Base-by-base conservation (phyloP, 306 rosid genomes). In the Citrullus mucosospermus region DNA sequence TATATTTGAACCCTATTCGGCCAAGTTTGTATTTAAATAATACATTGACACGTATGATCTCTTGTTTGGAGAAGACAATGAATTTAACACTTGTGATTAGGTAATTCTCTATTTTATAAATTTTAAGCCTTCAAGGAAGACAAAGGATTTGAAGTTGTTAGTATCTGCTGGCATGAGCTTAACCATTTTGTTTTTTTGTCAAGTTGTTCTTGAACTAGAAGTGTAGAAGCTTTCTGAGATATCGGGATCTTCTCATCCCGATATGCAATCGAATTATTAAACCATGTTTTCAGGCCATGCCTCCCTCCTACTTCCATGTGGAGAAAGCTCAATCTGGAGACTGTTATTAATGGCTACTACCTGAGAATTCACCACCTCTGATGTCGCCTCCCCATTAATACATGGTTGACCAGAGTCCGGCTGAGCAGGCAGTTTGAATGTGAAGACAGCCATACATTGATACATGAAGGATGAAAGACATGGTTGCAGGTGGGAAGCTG, bases 401-500 rank as follows among this genome's bases (percentile, higher is more conserved):
- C 43, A 10, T 2, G 63, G 61, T 72, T 32, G 20, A 71, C 5
- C 55, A 38, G 65, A 17, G 30, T 76, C n/a, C 77, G 79, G 55
- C 79, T 60, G 55, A 77, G 16, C 13, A 74, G 80, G 68, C 86
- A 80, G n/a, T 74, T 16, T 0, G 72, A 62, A 56, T 78, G 86
- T 54, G 84, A 71, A n/a, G 18, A 46, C 51, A 80, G 57, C 83
- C 83, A 80, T 57, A 56, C 43, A 22, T 83, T 80, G 7, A 80
- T 51, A 62, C 83, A 80, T 15, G 76, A 68, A 44, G 79, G 77
- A 36, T 83, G 77, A 72, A 80, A 80, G 15, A 80, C 70, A 75
- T 80, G 83, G 39, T 84, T 46, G 79, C 86, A 80, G 67, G 25
- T 38, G 38, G 81, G 86, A 38, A 77, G 77, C 46, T 71, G 53